Base-by-base conservation (phyloP, 768 basidiomycete genomes). In the Kwoniella bestiolae region DNA sequence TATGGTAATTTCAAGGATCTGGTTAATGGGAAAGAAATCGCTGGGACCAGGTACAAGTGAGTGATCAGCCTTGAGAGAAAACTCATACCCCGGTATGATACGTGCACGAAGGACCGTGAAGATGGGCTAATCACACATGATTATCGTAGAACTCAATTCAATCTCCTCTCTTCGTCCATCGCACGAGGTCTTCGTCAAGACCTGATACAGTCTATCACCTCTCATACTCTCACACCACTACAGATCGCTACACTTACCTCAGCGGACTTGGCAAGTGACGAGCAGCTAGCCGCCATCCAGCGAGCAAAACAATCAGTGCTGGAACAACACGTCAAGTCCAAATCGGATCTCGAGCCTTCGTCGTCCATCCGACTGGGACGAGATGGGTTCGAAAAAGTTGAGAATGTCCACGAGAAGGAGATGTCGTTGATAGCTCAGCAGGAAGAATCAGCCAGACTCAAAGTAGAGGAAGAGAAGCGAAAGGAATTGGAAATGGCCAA, bases 11-110 rank as follows among this genome's bases (percentile, higher is more conserved):
- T 75, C 60, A 78, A 76, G 56, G 76, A 80, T 49, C 57, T 65
- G 14, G 62, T 60, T 11, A 64, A 50, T 28, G 79, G 76, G 5
- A 80, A 80, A 56, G 70, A 70, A 11, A 63, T 59, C 25, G 67
- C 74, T 6, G 76, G 73, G 16, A 65, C 47, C 3, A 64, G 68
- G 41, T 80, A 80, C 65, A 80, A 79, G 79, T 78, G 69, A 72
- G 79, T 73, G 2, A 23, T 23, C 21, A 50, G 26, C 2, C 28
- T 16, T 3, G 5, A 23, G 32, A 41, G 14, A 41, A 11, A 41
- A 41, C n/a, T n/a, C n/a, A n/a, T n/a, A n/a, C n/a, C n/a, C n/a
- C n/a, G n/a, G n/a, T n/a, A n/a, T n/a, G n/a, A n/a, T n/a, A n/a
- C n/a, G n/a, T n/a, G n/a, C n/a, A n/a, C n/a, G n/a, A 41, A 41